Conservation (phyloP, 306 rosid species). For the Pterocarpus macrocarpus region DNA sequence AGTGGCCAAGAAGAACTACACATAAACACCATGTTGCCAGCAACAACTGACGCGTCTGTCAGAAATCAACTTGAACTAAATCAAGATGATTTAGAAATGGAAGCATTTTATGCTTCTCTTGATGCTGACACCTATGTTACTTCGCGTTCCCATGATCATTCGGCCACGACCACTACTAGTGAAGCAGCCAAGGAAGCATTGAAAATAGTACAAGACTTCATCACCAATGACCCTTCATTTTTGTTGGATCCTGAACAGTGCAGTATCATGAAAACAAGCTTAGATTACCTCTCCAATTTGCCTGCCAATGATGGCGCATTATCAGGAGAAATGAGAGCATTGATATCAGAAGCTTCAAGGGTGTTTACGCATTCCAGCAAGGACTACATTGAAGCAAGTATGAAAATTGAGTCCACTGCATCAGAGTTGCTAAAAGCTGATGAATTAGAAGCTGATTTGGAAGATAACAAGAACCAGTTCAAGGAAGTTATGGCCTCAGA, state of each 20-base stretch:
- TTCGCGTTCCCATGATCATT: neutral
- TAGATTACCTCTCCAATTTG: neutral
- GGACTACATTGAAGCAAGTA: neutral
- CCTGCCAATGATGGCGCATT: neutral
- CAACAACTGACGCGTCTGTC: neutral
- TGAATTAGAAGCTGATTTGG: constrained; percentile 1
- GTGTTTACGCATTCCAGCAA: neutral
- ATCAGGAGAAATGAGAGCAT: neutral
- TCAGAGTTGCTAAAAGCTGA: neutral
- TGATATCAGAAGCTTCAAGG: constrained; percentile 9
- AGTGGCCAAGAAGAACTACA: too few species aligned
- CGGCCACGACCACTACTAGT: neutral
- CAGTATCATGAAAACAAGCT: neutral
- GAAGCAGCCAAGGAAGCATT: neutral
- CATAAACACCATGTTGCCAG: too few species aligned
- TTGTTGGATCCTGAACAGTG: neutral
- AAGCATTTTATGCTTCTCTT: too few species aligned
- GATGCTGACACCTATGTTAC: neutral
- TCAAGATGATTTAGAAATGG: neutral
- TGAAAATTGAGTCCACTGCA: neutral
- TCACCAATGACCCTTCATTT: neutral
- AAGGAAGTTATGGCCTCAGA: neutral
- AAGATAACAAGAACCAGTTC: constrained; percentile 10
- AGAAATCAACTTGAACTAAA: neutral
- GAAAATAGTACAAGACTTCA: neutral